phyloP scores from a whole-genome alignment of 768 basidiomycete species.

The Lactarius deliciosus region DNA sequence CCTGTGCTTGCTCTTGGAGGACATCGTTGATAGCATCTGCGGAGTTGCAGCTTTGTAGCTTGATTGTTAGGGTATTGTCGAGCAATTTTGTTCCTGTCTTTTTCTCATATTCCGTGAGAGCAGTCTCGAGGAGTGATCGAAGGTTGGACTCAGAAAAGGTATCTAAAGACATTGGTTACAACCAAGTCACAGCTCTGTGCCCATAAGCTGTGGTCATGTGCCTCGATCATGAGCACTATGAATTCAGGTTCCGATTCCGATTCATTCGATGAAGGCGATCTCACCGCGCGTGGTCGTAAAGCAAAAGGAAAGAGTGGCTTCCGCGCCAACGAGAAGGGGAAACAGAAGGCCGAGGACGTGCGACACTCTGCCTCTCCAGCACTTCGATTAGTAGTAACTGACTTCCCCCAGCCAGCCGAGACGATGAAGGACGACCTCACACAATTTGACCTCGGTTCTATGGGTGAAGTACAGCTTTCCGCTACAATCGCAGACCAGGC shows the following conservation, averaged over 20 bases:
- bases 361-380: background rate
- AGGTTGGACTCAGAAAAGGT: too few relatives aligned
- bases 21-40: too few relatives aligned
- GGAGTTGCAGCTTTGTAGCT: too few relatives aligned
- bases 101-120: too few relatives aligned
- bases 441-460: constrained; percentile 59
- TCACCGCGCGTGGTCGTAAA: constrained; percentile 21
- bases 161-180: too few relatives aligned
- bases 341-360: constrained; percentile 29
- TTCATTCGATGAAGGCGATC: constrained; percentile 24
- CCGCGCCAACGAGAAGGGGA: constrained; percentile 22
- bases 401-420: constrained; percentile 42
- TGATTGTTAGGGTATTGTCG: too few relatives aligned
- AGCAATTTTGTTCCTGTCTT: too few relatives aligned
- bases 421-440: constrained; percentile 71
- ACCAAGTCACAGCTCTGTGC: too few relatives aligned
- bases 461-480: constrained; percentile 62
- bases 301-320: constrained; percentile 10
- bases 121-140: too few relatives aligned
- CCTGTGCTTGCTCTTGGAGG: too few relatives aligned
- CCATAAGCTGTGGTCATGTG: too few relatives aligned
- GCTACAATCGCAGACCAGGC: constrained; percentile 53
- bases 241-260: constrained; percentile 25
- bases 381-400: background rate
- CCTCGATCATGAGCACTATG: background rate